These are phyloP conservation scores for grape (Vitis vinifera) DNA, from an alignment of 164 flowering plant species.

Conservation along the genomic window DNA sequence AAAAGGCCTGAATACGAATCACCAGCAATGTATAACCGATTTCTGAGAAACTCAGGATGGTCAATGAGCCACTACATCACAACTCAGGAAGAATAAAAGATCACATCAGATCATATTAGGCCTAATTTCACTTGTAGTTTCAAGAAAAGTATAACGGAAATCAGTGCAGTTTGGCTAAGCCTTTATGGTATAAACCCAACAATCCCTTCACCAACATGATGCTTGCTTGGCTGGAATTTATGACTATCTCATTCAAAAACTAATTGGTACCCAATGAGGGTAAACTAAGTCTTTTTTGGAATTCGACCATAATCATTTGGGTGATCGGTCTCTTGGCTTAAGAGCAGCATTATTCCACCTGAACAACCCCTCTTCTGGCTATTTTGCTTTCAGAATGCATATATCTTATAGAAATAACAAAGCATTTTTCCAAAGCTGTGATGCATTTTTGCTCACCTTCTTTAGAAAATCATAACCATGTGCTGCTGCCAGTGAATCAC, in stretches of 20 bases:
- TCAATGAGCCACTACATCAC: slow-evolving; percentile 31
- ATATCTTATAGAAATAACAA: too few relatives aligned
- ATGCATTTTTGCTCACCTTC: slow-evolving; percentile 19
- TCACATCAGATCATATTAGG: not conserved
- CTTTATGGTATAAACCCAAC: not conserved
- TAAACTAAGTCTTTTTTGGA: too few relatives aligned
- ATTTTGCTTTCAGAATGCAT: too few relatives aligned
- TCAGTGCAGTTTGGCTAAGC: too few relatives aligned
- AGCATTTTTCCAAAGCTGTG: not conserved
- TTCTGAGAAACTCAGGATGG: slow-evolving; percentile 23
- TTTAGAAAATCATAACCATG: slow-evolving; percentile 16
- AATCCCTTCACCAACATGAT: not conserved
- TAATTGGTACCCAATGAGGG: too few relatives aligned
- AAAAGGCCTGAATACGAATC: slow-evolving; percentile 36
- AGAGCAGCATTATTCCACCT: not conserved
- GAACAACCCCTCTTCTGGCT: not conserved
- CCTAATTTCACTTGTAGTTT: not conserved
- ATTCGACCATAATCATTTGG: too few relatives aligned
- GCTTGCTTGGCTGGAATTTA: not conserved
- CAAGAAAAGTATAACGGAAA: not conserved
- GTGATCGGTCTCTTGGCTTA: too few relatives aligned
- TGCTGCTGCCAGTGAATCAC: slow-evolving; percentile 9
- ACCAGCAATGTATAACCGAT: slow-evolving; percentile 33
- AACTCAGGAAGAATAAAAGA: not conserved
- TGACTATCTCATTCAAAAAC: not conserved